Base-by-base conservation (phyloP, 2,329 filamentous ascomycete species). In the Diaporthe destruens region DNA sequence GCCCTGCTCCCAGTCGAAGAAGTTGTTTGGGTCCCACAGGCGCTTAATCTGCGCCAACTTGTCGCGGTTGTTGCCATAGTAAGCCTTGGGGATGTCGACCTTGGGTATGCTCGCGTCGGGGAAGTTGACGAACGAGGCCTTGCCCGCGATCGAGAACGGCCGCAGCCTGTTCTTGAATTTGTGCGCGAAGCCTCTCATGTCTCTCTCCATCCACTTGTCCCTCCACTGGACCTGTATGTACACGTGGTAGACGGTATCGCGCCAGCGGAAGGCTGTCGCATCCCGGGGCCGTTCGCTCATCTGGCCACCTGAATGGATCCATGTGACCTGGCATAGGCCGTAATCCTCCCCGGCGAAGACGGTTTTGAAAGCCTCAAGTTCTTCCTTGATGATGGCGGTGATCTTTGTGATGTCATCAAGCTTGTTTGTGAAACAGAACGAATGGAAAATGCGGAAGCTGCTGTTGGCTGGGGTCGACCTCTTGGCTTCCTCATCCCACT, bases 401-500 rank as follows among this genome's bases (percentile, higher is more conserved):
- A 70, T 70, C 8, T 59, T 57, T 9, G 7, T 5, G 32, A 63
- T 51, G 74, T 89, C 90, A 34, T 88, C 87, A 75, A 90, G 87
- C 42, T 87, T 86, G 47, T 84, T 82, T 73, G 86, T 85, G 77
- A 93, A 93, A 3, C 87, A 83, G 75, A 91, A 91, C 0, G 81
- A 80, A 6, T 78, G 76, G 6, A 78, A 79, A 2, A 84, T 42
- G 8, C 71, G 69, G 70, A 77, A 80, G 0, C 71, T 68, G 20
- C 70, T 74, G 23, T 77, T 79, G 2, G 55, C 34, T 0, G 79
- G 77, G 6, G 61, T 42, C 3, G 57, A 47, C 25, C 61, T 72
- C 29, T 54, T 51, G 29, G 65, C 72, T 39, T 75, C 72, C 16
- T 74, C 69, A 29, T 55, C 55, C 74, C 74, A 75, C 69, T 75